Evolutionary conservation across 2,329 filamentous ascomycete species (phyloP), one percentile per base, ranked within the genome.

Genomic region (Drechslerella stenobrocha): DNA sequence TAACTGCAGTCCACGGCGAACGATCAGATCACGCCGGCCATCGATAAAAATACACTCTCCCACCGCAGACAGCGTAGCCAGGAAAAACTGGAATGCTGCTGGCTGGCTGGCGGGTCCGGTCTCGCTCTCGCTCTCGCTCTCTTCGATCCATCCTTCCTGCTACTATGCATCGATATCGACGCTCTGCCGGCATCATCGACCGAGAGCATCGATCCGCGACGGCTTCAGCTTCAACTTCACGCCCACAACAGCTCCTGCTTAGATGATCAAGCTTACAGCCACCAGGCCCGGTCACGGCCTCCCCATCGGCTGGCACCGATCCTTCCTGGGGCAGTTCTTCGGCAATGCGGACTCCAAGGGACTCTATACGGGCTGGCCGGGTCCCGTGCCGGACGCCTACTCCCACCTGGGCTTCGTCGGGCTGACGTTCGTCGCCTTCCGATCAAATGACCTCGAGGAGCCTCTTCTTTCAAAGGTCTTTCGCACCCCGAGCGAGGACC

Each of bases 241-340:
- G n/a, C n/a, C n/a, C n/a, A n/a, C n/a, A n/a, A n/a, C n/a, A n/a
- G n/a, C n/a, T n/a, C n/a, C n/a, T n/a, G n/a, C n/a, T n/a, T n/a
- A n/a, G n/a, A 42, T 5, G 15, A 42, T 18, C 15, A 20, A 18
- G 8, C 13, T 3, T 18, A 20, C 37, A 5, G 9, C 4, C 15
- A 18, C 37, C 15, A 13, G 37, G 37, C 37, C 37, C n/a, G 37
- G 37, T 18, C 15, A 18, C 40, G 48, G 61, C 53, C 63, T 67
- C 37, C 63, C 63, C 45, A 23, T 56, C 51, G 63, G 63, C 63
- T 67, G 63, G 63, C 63, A 67, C 55, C 63, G 55, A 60, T 53
- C 45, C 34, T 67, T 67, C 30, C 55, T 67, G 15, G 35, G 26
- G 44, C 52, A 51, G 26, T 67, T 67, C 37, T 67, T 67, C 35